Percentiles rank a stretch among this genome's conserved stretches.
phyloP scores from a whole-genome alignment of 1,284 basidiomycete species.

The Malassezia restricta region DNA sequence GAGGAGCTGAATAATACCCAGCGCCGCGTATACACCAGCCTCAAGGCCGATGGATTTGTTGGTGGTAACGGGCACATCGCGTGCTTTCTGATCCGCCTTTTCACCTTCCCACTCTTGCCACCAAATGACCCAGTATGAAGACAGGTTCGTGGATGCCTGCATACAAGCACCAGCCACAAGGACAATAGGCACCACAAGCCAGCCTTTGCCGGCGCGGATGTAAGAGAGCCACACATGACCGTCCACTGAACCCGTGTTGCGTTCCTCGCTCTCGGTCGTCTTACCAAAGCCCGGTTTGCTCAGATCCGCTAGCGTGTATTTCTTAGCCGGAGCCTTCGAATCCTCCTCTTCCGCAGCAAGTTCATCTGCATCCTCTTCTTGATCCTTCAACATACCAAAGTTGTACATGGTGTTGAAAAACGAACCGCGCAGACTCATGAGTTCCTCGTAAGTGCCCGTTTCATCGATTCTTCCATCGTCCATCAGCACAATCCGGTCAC shows the following conservation, averaged over 20 bases:
- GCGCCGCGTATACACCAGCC: conserved; percentile 59
- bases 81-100: background rate
- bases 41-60: conserved; percentile 52
- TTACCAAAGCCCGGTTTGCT: conserved; percentile 9
- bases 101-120: conserved; percentile 48
- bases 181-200: conserved; percentile 54
- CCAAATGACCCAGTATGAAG: conserved; percentile 48
- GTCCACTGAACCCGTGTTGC: conserved; percentile 42
- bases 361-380: conserved; percentile 13
- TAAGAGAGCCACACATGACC: conserved; percentile 57
- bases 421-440: conserved; percentile 52
- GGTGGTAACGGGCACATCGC: conserved; percentile 10
- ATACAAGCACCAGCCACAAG: conserved; percentile 54
- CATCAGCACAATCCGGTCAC: conserved; percentile 58
- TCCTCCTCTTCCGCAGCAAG: conserved; percentile 10
- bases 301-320: background rate
- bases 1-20: conserved; percentile 54
- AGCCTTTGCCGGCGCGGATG: conserved; percentile 56
- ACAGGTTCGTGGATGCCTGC: conserved; percentile 54
- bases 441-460: conserved; percentile 55
- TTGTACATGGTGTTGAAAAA: conserved; percentile 48
- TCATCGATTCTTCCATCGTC: conserved; percentile 60
- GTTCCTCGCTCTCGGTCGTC: conserved; percentile 37
- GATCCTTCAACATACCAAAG: conserved; percentile 8
- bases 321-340: background rate